A percentile compares a stretch with the other conserved stretches of the same genome.
Conservation (phyloP, 2,329 filamentous ascomycete genomes). For the Coleophoma crateriformis region DNA sequence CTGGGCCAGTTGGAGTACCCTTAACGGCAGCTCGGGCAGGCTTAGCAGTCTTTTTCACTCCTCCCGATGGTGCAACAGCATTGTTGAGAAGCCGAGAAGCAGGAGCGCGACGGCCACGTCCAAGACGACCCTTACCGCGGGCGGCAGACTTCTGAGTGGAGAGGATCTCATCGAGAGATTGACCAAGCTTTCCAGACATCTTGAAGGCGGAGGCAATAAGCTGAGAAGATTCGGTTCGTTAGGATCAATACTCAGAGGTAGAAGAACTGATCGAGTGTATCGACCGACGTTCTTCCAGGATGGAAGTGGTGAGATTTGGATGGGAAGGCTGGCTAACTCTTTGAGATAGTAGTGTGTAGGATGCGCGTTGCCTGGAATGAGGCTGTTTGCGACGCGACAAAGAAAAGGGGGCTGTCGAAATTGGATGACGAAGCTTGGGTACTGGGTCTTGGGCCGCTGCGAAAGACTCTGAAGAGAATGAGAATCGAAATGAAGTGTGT, state of each 20-base stretch:
- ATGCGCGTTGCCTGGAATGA: conserved; percentile 16
- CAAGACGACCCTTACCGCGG: conserved; percentile 29
- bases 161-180: conserved; percentile 96
- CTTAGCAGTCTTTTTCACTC: conserved; percentile 72
- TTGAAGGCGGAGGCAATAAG: conserved; percentile 30
- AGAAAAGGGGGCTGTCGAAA: conserved; percentile 19
- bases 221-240: conserved; percentile 19
- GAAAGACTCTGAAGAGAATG: conserved; percentile 6
- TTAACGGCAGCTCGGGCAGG: conserved; percentile 54
- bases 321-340: conserved; percentile 22
- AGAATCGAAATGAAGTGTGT: neutral
- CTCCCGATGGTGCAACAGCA: conserved; percentile 69
- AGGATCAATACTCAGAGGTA: conserved; percentile 23
- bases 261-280: conserved; percentile 14
- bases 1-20: conserved; percentile 59
- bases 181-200: conserved; percentile 94
- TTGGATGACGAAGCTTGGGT: conserved; percentile 17
- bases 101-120: conserved; percentile 44
- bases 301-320: conserved; percentile 13
- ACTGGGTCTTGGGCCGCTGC: conserved; percentile 3
- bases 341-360: conserved; percentile 8
- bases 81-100: conserved; percentile 39
- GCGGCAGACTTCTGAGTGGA: conserved; percentile 46
- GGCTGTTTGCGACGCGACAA: conserved; percentile 19
- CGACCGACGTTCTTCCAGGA: conserved; percentile 11